A percentile compares a stretch with the other conserved stretches of the same genome.
Evolutionary conservation across 371 early-diverging fungal species (phyloP).

Genomic region (Mortierella sp.): DNA sequence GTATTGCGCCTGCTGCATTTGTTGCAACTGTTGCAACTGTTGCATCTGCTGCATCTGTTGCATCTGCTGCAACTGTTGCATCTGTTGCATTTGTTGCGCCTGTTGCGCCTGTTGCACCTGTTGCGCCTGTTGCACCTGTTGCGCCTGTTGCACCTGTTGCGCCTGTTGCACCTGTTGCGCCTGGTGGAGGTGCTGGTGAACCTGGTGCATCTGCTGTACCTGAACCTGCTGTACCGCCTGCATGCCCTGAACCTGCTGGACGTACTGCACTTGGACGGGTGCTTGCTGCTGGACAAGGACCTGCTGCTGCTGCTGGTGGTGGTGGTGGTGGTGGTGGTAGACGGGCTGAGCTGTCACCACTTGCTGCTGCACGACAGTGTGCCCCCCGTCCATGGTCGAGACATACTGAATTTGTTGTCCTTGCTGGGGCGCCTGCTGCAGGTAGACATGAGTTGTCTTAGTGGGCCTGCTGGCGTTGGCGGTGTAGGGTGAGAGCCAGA

Average conservation of each 20-base stretch:
- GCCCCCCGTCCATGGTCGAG: background rate
- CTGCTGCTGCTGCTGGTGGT: background rate
- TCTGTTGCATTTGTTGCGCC: too few species aligned
- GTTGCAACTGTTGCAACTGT: too few species aligned
- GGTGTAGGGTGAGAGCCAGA: conserved; percentile 13
- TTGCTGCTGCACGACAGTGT: background rate
- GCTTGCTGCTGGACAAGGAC: background rate
- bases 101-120: too few species aligned
- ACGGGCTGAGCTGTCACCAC: background rate
- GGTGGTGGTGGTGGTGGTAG: background rate
- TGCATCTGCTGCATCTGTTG: too few species aligned
- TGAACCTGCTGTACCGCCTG: too few species aligned
- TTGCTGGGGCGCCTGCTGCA: conserved; percentile 8
- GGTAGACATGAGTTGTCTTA: conserved; percentile 4
- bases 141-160: background rate
- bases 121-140: background rate
- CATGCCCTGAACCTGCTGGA: too few species aligned
- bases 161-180: background rate
- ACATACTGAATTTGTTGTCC: conserved; percentile 6
- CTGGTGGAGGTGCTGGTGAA: background rate
- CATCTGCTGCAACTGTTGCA: too few species aligned
- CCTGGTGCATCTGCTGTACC: background rate
- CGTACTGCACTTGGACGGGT: too few species aligned
- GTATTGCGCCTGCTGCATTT: too few species aligned
- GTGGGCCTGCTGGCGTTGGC: conserved; percentile 9